Base-by-base conservation (phyloP, 805 yeast species). In the Candida morakotiae region DNA sequence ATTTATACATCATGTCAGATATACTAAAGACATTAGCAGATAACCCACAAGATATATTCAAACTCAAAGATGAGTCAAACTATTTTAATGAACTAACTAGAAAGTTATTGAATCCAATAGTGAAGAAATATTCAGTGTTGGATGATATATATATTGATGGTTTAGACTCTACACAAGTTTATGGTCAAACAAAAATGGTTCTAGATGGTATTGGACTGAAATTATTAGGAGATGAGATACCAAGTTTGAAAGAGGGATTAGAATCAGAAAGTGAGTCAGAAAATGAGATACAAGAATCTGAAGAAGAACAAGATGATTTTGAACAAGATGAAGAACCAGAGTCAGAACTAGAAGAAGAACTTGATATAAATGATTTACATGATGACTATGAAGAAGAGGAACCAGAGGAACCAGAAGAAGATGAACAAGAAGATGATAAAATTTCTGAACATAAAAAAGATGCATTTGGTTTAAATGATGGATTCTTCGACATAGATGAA, bases 151-250 rank as follows among this genome's bases (percentile, higher is more conserved):
- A 82, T 48, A 72, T 83, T 10, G 94, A 88, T 34, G 98, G 96
- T 1, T 67, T 91, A 38, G 96, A 86, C 56, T 81, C 96, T 17
- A 75, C 83, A 27, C 98, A 91, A 55, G 88, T 93, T 0, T 91
- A 91, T 87, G 95, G 91, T 39, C 98, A 91, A 60, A 81, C 86
- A 2, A 87, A 85, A 58, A 73, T 91, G 64, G 81, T 91, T 14
- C 65, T 87, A 26, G 96, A 88, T 41, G 83, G 82, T 6, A 83
- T 83, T 9, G 79, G 82, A 19, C 87, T 82, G 33, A 69, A 71
- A 29, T 60, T 87, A 24, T 54, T 85, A 53, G 71, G 68, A 38
- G 75, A 69, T 14, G 71, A 71, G 36, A 73, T 87, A 30, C 79
- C 80, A 2, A 67, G 62, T 25, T 52, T 82, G 40, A 73, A 65